Evolutionary conservation across 2,329 filamentous ascomycete genomes (phyloP).

Genomic region (Fusarium pseudograminearum): DNA sequence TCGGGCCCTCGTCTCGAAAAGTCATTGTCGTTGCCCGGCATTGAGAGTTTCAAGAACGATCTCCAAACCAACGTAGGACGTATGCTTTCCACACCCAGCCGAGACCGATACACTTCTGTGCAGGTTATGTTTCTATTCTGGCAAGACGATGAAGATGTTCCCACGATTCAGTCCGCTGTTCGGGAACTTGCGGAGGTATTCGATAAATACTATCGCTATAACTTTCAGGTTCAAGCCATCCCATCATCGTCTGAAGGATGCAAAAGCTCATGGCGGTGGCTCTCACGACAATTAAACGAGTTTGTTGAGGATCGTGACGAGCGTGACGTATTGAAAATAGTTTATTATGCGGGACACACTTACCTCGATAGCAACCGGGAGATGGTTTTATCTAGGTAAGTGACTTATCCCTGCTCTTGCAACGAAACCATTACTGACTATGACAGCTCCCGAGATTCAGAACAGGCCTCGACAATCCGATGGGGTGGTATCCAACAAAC

Average conservation of each 20-base stretch:
- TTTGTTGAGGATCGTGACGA: constrained; percentile 67
- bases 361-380: constrained; percentile 67
- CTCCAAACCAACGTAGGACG: constrained; percentile 64
- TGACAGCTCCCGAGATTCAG: constrained; percentile 60
- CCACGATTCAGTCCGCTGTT: constrained; percentile 56
- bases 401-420: background rate
- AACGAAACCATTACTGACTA: constrained; percentile 35
- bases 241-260: constrained; percentile 61
- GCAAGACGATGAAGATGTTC: constrained; percentile 64
- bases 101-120: constrained; percentile 66
- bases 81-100: constrained; percentile 63
- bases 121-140: constrained; percentile 67
- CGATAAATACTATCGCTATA: constrained; percentile 65
- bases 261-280: constrained; percentile 66
- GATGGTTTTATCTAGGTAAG: constrained; percentile 68
- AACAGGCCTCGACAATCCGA: constrained; percentile 61
- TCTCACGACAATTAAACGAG: constrained; percentile 63
- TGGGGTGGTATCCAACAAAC: constrained; percentile 69
- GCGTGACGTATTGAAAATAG: constrained; percentile 68
- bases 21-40: constrained; percentile 61
- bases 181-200: constrained; percentile 64
- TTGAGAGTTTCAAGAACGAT: constrained; percentile 64
- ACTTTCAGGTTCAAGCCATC: constrained; percentile 62
- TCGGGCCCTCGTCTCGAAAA: constrained; percentile 68
- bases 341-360: constrained; percentile 69